These are phyloP conservation scores for Lactarius sp. DNA, from an alignment of 768 basidiomycete species.

Conservation along the genomic window DNA sequence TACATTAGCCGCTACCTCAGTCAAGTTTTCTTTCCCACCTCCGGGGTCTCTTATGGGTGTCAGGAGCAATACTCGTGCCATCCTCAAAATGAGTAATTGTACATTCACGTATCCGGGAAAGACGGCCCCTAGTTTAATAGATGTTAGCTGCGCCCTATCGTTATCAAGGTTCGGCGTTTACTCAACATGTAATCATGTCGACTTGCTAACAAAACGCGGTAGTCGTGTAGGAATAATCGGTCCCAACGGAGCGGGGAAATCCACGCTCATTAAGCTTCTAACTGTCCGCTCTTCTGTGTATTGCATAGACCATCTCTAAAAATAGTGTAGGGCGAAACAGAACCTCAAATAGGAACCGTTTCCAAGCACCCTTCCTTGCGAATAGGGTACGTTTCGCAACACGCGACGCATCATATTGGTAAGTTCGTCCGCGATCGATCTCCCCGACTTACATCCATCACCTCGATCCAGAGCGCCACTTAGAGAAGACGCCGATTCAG, in stretches of 20 bases:
- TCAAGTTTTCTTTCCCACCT: slow-evolving; percentile 94
- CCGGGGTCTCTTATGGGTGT: slow-evolving; percentile 97
- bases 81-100: slow-evolving; percentile 86
- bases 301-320: slow-evolving; percentile 6
- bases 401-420: slow-evolving; percentile 96
- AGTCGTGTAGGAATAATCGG: slow-evolving; percentile 91
- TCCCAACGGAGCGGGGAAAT: slow-evolving; percentile 95
- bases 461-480: slow-evolving; percentile 62
- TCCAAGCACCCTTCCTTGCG: slow-evolving; percentile 93
- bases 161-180: slow-evolving; percentile 60
- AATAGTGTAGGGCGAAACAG: slow-evolving; percentile 69
- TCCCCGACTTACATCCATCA: slow-evolving; percentile 6
- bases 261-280: slow-evolving; percentile 89
- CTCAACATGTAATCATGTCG: slow-evolving; percentile 26
- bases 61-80: slow-evolving; percentile 90
- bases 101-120: slow-evolving; percentile 94
- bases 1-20: slow-evolving; percentile 86
- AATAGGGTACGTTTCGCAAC: slow-evolving; percentile 96
- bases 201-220: slow-evolving; percentile 24
- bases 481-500: slow-evolving; percentile 93
- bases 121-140: slow-evolving; percentile 68
- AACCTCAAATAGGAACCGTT: slow-evolving; percentile 85
- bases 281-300: slow-evolving; percentile 49
- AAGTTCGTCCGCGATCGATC: slow-evolving; percentile 26
- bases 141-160: slow-evolving; percentile 91